Percentiles rank a stretch among this genome's conserved stretches.
phyloP scores from a whole-genome alignment of 192 early-diverging fungal species.

The Coemansia sp. region DNA sequence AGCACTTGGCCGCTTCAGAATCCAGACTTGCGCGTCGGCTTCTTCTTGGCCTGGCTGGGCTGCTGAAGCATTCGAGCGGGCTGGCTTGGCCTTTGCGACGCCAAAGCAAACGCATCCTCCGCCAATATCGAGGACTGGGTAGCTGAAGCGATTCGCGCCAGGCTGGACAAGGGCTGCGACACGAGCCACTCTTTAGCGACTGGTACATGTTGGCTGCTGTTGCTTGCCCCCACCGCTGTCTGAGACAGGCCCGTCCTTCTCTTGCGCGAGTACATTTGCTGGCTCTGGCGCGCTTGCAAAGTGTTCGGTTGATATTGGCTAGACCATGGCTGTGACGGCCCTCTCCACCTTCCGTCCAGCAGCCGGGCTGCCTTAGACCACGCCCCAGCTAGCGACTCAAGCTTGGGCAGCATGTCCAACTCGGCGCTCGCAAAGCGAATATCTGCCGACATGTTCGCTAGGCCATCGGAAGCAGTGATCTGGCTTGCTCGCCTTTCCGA shows the following conservation, averaged over 20 bases:
- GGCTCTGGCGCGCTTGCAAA: not conserved
- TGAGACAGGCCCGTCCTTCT: not conserved
- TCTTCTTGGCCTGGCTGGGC: constrained; percentile 19
- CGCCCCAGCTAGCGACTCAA: not conserved
- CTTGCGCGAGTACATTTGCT: not conserved
- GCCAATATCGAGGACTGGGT: not conserved
- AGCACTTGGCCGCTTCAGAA: constrained; percentile 10
- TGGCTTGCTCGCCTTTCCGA: not conserved
- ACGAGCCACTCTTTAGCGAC: not conserved
- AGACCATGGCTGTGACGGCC: not conserved
- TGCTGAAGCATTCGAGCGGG: not conserved
- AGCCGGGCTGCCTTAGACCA: not conserved
- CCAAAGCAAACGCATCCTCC: constrained; percentile 8
- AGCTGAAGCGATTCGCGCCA: not conserved
- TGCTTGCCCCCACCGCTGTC: not conserved
- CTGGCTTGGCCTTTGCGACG: not conserved
- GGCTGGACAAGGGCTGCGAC: not conserved
- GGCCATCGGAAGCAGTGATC: too few species aligned
- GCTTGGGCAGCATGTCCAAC: not conserved
- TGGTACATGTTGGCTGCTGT: not conserved
- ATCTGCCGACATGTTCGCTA: too few species aligned
- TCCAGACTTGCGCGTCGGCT: constrained; percentile 28
- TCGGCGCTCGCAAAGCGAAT: too few species aligned
- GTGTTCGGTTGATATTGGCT: not conserved
- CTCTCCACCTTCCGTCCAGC: constrained; percentile 9